Conservation (phyloP, 1,284 basidiomycete species). For the Cryptococcus sp. region DNA sequence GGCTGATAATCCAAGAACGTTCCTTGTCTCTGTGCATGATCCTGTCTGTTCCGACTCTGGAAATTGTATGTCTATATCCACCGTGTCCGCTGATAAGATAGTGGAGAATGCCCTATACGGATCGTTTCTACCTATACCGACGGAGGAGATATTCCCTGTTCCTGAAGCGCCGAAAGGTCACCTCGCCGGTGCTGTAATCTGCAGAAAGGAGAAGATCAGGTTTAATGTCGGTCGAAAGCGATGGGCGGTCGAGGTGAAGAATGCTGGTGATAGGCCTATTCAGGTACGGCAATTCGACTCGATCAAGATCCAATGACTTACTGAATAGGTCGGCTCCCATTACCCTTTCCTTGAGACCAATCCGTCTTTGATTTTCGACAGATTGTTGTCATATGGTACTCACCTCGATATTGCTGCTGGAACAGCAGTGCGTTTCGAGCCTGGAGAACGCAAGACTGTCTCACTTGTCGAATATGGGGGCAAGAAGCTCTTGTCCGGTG, state of each 20-base stretch:
- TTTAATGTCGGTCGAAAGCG: constrained; percentile 71
- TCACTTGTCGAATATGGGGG: constrained; percentile 78
- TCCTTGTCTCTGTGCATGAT: constrained; percentile 90
- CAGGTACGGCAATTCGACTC: constrained; percentile 56
- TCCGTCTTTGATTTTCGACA: constrained; percentile 73
- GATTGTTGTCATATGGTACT: constrained; percentile 71
- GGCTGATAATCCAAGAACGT: constrained; percentile 59
- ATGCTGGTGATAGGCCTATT: constrained; percentile 90
- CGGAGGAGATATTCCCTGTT: constrained; percentile 61
- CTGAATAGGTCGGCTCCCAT: constrained; percentile 74
- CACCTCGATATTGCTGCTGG: constrained; percentile 81
- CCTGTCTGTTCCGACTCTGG: constrained; percentile 83
- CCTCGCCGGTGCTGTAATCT: constrained; percentile 70
- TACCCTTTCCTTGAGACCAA: constrained; percentile 94
- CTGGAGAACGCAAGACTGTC: constrained; percentile 82
- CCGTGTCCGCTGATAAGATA: constrained; percentile 5
- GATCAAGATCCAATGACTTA: not conserved
- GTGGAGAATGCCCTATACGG: constrained; percentile 80
- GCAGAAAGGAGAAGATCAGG: constrained; percentile 62
- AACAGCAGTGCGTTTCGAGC: constrained; percentile 94
- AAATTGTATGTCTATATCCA: constrained; percentile 49
- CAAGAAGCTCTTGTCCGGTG: constrained; percentile 66
- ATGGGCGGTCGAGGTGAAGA: constrained; percentile 72
- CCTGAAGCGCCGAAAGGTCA: constrained; percentile 53
- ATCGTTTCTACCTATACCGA: constrained; percentile 82